phyloP scores from a whole-genome alignment of 768 basidiomycete genomes.

The Paxillus rubicundulus region DNA sequence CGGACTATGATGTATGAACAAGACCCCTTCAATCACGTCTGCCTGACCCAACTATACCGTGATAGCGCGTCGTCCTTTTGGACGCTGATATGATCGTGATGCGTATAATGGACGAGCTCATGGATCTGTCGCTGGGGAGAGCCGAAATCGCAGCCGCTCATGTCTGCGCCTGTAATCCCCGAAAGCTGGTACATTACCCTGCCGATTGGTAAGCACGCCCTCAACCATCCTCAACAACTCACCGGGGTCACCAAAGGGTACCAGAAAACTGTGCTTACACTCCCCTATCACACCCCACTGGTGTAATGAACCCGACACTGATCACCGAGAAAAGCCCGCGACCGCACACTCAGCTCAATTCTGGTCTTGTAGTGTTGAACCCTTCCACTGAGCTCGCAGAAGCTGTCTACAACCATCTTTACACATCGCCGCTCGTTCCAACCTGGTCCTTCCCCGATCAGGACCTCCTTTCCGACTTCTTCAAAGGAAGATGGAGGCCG shows the following conservation, averaged over 20 bases:
- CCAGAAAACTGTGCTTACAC: conserved; percentile 92
- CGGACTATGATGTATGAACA: conserved; percentile 58
- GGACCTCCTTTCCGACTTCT: conserved; percentile 81
- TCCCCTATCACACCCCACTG: conserved; percentile 43
- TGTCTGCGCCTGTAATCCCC: conserved; percentile 93
- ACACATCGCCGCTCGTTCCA: conserved; percentile 49
- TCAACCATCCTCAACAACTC: not conserved
- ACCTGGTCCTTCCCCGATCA: conserved; percentile 86
- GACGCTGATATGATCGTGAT: conserved; percentile 88
- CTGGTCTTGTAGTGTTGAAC: conserved; percentile 80
- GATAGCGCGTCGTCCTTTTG: conserved; percentile 72
- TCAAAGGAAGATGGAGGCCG: conserved; percentile 74
- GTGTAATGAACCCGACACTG: conserved; percentile 43
- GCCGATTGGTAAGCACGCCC: conserved; percentile 63
- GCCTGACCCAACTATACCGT: conserved; percentile 2
- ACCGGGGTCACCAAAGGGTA: conserved; percentile 50
- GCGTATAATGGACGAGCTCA: conserved; percentile 80
- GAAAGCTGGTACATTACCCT: conserved; percentile 82
- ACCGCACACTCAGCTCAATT: conserved; percentile 83
- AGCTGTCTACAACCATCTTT: conserved; percentile 44
- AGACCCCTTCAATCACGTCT: not conserved
- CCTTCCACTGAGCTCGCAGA: conserved; percentile 62
- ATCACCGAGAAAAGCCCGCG: conserved; percentile 53
- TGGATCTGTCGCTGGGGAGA: conserved; percentile 48
- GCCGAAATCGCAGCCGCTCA: conserved; percentile 87